Base-by-base conservation (phyloP, 495 filamentous ascomycete species). In the Haplographium delicatum region DNA sequence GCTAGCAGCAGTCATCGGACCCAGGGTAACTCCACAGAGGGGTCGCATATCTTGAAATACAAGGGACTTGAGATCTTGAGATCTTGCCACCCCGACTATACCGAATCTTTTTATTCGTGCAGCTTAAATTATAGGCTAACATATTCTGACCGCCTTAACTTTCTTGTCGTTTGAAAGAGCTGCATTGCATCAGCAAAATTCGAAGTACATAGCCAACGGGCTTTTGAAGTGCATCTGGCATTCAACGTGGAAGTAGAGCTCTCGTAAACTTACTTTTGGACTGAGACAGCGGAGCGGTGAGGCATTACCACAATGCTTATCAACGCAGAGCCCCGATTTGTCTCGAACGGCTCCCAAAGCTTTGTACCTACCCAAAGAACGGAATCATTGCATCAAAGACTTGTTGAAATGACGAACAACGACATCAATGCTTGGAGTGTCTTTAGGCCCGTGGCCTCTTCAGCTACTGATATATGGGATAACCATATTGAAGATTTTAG, bases 361-460 rank as follows among this genome's bases (percentile, higher is more conserved):
- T 56, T 62, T 56, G 52, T 56, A n/a, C 45, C 53, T 22, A 20
- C 31, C 44, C 49, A 51, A 8, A 56, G 47, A 57, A 41, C 28
- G 48, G 54, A 51, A 25, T 28, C 27, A 27, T 39, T 55, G 44
- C 53, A 59, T 51, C 51, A 55, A 57, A 57, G 50, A 38, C 50
- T 59, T 54, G 47, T 57, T 48, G 49, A 59, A 18, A 59, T 62
- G 56, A 48, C 56, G 48, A 59, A 59, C 50, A 62, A 62, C 50
- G 44, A 54, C 23, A 27, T 53, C 28, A 62, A 62, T 47, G 56
- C 56, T 51, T 62, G 60, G 60, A 47, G 47, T 45, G 25, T 51
- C 16, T 57, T 41, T 43, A 49, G 53, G 53, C 50, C 56, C 53
- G 56, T 51, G 42, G 47, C 34, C 11, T 30, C 45, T 38, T 31